Percentiles rank a stretch among this genome's conserved stretches.
Conservation (phyloP, 2,329 filamentous ascomycete species). For the Colletotrichum sp. region DNA sequence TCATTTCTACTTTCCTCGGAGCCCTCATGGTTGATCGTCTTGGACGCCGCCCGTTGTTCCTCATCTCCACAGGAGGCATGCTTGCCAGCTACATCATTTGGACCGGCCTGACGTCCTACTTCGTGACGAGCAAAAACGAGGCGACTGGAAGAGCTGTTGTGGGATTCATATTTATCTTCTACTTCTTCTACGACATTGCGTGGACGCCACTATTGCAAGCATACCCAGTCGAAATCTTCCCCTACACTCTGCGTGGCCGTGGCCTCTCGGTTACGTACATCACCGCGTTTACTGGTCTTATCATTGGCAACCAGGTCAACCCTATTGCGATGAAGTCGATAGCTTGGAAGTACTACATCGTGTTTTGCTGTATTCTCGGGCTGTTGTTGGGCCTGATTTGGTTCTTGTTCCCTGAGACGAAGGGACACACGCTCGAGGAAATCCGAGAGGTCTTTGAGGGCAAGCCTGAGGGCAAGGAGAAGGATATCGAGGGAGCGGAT, state of each 20-base stretch:
- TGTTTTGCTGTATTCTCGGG: slow-evolving; percentile 22
- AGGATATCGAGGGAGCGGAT: background rate
- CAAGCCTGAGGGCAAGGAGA: background rate
- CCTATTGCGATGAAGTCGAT: slow-evolving; percentile 43
- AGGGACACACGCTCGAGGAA: slow-evolving; percentile 26
- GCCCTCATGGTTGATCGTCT: slow-evolving; percentile 47
- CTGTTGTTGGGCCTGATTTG: slow-evolving; percentile 25
- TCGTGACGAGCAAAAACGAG: background rate
- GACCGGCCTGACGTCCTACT: slow-evolving; percentile 20
- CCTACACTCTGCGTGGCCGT: slow-evolving; percentile 21
- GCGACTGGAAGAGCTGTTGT: slow-evolving; percentile 23
- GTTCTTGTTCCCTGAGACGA: slow-evolving; percentile 32
- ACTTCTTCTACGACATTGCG: slow-evolving; percentile 20
- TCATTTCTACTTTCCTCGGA: slow-evolving; percentile 28
- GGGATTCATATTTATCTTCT: slow-evolving; percentile 21
- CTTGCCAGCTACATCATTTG: slow-evolving; percentile 29
- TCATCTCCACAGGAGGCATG: slow-evolving; percentile 38
- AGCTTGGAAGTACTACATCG: slow-evolving; percentile 26
- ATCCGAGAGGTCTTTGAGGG: slow-evolving; percentile 19
- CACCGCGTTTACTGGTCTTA: slow-evolving; percentile 29
- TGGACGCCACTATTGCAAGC: slow-evolving; percentile 18
- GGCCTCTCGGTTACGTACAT: slow-evolving; percentile 20
- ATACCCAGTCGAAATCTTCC: slow-evolving; percentile 24
- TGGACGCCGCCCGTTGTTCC: slow-evolving; percentile 45
- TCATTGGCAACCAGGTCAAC: slow-evolving; percentile 41